phyloP scores from a whole-genome alignment of 371 early-diverging fungal species.

The Mucor indicus region DNA sequence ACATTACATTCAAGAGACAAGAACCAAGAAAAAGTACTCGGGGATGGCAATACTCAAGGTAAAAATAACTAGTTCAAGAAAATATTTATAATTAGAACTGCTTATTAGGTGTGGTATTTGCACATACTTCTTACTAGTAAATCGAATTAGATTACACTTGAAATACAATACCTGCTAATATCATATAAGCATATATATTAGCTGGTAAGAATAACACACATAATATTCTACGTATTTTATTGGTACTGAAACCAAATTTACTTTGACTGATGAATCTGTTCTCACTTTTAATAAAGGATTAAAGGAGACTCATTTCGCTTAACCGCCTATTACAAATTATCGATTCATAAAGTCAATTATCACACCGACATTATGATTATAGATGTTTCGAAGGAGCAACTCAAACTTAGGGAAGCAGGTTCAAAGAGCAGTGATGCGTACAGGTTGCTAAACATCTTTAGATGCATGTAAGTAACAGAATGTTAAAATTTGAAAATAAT shows the following conservation, averaged over 20 bases:
- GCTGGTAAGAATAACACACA: no score
- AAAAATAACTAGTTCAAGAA: constrained; percentile 18
- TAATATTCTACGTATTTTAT: no score
- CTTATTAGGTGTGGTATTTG: constrained; percentile 18
- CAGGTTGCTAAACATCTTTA: constrained; percentile 10
- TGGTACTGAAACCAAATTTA: no score
- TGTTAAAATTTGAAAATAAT: constrained; percentile 13
- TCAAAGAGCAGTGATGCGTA: constrained; percentile 11
- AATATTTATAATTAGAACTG: constrained; percentile 15
- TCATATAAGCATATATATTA: no score
- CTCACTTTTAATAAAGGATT: no score
- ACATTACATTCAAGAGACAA: constrained; percentile 19
- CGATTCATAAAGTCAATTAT: no score
- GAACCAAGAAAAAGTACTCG: constrained; percentile 13
- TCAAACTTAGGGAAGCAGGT: constrained; percentile 11
- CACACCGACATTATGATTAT: constrained; percentile 7
- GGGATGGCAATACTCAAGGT: constrained; percentile 17
- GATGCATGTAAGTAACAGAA: constrained; percentile 15
- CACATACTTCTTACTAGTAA: no score
- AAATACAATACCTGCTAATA: no score
- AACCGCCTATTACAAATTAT: no score
- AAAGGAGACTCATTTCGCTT: no score
- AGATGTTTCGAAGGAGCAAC: constrained; percentile 10
- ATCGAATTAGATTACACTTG: no score
- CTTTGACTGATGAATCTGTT: no score